These are phyloP conservation scores for Aechmea fasciata DNA, from an alignment of 176 grass and related monocot species.

Conservation along the genomic window DNA sequence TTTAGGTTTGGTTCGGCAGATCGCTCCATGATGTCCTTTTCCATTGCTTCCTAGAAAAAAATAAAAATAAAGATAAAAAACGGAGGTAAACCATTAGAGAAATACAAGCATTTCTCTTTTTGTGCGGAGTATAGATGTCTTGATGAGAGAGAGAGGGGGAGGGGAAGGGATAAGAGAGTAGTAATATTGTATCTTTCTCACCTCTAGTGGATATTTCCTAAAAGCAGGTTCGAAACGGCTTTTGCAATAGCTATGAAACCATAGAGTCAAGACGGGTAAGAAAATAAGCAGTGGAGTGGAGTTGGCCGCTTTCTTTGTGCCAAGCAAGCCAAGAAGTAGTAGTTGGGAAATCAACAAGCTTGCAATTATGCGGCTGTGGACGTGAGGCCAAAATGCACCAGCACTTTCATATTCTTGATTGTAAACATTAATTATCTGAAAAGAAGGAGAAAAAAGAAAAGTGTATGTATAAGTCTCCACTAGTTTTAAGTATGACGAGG, in stretches of 20 bases:
- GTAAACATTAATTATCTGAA: conserved; percentile 96
- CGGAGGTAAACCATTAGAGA: not conserved
- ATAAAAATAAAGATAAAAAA: not conserved
- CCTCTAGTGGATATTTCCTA: conserved; percentile 87
- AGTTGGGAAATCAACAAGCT: conserved; percentile 82
- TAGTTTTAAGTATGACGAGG: not conserved
- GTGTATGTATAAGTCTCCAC: not conserved
- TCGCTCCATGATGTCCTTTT: conserved; percentile 75
- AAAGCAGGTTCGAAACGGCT: conserved; percentile 85
- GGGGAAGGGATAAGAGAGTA: not conserved
- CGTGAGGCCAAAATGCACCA: conserved; percentile 83
- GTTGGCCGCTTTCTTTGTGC: conserved; percentile 76
- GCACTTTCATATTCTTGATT: conserved; percentile 96
- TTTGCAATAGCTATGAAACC: conserved; percentile 97
- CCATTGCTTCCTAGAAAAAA: conserved; percentile 64
- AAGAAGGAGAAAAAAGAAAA: conserved; percentile 6
- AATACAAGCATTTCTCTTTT: too few relatives aligned
- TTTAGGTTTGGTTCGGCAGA: conserved; percentile 73
- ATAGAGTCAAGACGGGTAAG: conserved; percentile 69
- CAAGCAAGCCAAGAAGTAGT: conserved; percentile 64
- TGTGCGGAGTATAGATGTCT: not conserved
- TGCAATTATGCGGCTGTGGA: conserved; percentile 77
- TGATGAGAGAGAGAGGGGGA: not conserved
- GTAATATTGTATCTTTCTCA: conserved; percentile 1
- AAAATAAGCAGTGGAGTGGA: conserved; percentile 80